A percentile compares a stretch with the other conserved stretches of the same genome.
phyloP scores from a whole-genome alignment of 345 rosid genomes.

The Melastoma malabathricum region DNA sequence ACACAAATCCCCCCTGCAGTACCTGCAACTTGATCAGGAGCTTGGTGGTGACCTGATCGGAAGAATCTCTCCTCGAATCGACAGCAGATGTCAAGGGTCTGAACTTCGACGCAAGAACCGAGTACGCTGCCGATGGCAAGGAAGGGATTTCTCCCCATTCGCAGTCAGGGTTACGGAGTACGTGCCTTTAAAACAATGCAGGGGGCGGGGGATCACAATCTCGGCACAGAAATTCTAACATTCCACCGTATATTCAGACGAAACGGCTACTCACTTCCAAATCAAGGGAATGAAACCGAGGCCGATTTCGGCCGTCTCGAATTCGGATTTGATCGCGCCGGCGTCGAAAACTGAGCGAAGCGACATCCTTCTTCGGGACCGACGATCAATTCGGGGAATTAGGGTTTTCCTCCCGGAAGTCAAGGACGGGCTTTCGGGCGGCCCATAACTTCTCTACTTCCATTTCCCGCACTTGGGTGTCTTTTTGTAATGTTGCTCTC shows the following conservation, averaged over 20 bases:
- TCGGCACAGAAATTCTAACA: neutral
- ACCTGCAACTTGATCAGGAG: conserved; percentile 77
- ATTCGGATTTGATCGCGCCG: conserved; percentile 38
- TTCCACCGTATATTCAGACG: neutral
- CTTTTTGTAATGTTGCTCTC: too few species aligned
- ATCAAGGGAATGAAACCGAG: conserved; percentile 41
- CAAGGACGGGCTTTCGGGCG: too few species aligned
- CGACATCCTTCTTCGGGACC: conserved; percentile 4
- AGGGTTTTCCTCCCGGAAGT: too few species aligned
- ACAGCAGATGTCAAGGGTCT: conserved; percentile 61
- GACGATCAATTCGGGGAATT: too few species aligned
- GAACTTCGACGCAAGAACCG: conserved; percentile 64
- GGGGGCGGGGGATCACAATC: neutral
- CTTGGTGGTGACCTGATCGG: conserved; percentile 73
- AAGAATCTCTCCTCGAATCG: conserved; percentile 56
- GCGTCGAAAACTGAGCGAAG: conserved; percentile 56
- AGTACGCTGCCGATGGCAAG: conserved; percentile 60
- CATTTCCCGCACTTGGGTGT: too few species aligned
- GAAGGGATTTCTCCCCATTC: conserved; percentile 61
- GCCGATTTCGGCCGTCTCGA: conserved; percentile 49
- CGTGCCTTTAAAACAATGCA: conserved; percentile 22
- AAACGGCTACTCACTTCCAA: conserved; percentile 45
- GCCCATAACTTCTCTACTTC: too few species aligned
- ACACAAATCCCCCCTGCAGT: too few species aligned
- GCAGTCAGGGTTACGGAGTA: conserved; percentile 63